These are phyloP conservation scores for Aspergillus egyptiacus DNA, from an alignment of 495 filamentous ascomycete genomes.

Conservation along the genomic window DNA sequence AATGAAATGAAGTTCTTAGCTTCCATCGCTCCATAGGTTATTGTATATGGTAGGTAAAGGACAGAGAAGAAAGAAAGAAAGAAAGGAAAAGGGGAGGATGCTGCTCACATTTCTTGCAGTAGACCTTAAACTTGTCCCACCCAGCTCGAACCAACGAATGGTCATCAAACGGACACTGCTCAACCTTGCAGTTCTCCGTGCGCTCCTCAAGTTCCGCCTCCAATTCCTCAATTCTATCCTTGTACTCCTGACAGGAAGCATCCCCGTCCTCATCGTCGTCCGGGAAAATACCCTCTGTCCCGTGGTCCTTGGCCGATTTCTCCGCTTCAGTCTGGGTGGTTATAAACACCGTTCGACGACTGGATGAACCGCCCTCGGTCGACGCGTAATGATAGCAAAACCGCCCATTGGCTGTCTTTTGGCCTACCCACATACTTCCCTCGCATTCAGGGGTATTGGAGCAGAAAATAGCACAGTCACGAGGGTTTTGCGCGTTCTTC, in stretches of 20 bases:
- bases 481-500: neutral
- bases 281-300: neutral
- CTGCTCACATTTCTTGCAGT: neutral
- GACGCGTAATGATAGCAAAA: neutral
- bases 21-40: no score
- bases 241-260: neutral
- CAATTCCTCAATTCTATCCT: neutral
- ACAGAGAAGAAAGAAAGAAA: no score
- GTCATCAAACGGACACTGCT: neutral
- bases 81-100: neutral
- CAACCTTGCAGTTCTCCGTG: neutral
- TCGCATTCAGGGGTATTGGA: neutral
- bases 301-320: neutral
- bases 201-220: neutral
- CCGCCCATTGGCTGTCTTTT: neutral
- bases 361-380: neutral
- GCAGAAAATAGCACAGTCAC: neutral
- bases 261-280: neutral
- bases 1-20: neutral
- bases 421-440: neutral
- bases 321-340: neutral
- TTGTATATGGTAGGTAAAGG: no score
- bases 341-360: neutral
- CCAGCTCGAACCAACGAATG: neutral
- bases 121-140: neutral